Conservation (phyloP, 2,329 filamentous ascomycete species). For the Penicillium sp. region DNA sequence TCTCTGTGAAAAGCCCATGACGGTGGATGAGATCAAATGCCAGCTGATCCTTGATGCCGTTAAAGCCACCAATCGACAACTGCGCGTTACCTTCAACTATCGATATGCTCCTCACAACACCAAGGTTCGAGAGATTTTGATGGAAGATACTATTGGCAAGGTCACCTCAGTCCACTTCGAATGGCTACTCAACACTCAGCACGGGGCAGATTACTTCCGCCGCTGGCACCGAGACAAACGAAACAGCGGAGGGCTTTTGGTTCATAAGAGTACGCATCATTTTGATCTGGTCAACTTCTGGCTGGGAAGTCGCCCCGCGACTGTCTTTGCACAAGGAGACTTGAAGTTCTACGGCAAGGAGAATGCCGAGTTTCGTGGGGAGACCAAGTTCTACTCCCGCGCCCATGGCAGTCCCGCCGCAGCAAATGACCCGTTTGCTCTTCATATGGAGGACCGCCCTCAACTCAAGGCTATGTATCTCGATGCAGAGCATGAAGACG, state of each 20-base stretch:
- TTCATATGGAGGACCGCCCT: slow-evolving; percentile 55
- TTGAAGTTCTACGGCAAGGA: slow-evolving; percentile 63
- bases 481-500: slow-evolving; percentile 63
- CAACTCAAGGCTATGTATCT: slow-evolving; percentile 51
- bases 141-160: slow-evolving; percentile 57
- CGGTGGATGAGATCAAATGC: slow-evolving; percentile 59
- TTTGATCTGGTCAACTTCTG: slow-evolving; percentile 67
- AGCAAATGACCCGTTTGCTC: slow-evolving; percentile 58
- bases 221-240: slow-evolving; percentile 64
- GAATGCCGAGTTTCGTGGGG: slow-evolving; percentile 60
- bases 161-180: slow-evolving; percentile 63
- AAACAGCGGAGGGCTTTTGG: slow-evolving; percentile 61
- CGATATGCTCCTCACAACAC: slow-evolving; percentile 66
- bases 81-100: slow-evolving; percentile 66
- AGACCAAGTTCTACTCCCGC: slow-evolving; percentile 54
- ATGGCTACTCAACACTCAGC: slow-evolving; percentile 64
- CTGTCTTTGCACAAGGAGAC: slow-evolving; percentile 61
- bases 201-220: slow-evolving; percentile 61
- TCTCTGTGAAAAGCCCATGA: slow-evolving; percentile 68
- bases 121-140: slow-evolving; percentile 57
- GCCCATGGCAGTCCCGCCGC: slow-evolving; percentile 55
- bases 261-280: slow-evolving; percentile 66
- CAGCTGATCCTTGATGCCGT: slow-evolving; percentile 58
- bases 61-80: slow-evolving; percentile 49
- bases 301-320: slow-evolving; percentile 57